Evolutionary conservation across 73 alveolate genomes (phyloP).

Genomic region (Paramecium pentaurelia): DNA sequence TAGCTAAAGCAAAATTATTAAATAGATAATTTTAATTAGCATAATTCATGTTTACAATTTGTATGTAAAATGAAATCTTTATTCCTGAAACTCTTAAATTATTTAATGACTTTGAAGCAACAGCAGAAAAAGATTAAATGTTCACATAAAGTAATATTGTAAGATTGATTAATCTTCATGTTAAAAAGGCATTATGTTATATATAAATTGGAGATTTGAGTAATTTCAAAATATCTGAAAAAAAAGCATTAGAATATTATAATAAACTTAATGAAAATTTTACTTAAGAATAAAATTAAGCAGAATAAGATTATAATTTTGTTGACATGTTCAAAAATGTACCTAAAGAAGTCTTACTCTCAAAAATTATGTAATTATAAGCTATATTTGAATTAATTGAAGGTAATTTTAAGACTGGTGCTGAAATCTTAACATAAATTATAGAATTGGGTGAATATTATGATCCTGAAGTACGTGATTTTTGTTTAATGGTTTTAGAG

Average conservation of each 20-base stretch:
- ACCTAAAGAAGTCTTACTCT: slow-evolving; percentile 15
- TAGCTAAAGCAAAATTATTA: slow-evolving; percentile 17
- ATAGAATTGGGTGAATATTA: slow-evolving; percentile 36
- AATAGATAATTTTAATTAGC: slow-evolving; percentile 41
- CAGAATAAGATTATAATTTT: slow-evolving; percentile 21
- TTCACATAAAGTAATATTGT: slow-evolving; percentile 18
- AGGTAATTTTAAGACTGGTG: slow-evolving; percentile 32
- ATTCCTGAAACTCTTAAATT: slow-evolving; percentile 41
- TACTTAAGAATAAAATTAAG: not conserved
- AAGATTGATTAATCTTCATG: slow-evolving; percentile 13
- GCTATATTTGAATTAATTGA: not conserved
- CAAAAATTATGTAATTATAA: slow-evolving; percentile 16
- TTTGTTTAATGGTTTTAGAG: slow-evolving; percentile 28
- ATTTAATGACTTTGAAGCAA: slow-evolving; percentile 12
- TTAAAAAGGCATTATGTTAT: slow-evolving; percentile 43
- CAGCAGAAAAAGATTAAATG: not conserved
- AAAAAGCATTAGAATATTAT: not conserved
- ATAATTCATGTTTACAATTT: slow-evolving; percentile 28
- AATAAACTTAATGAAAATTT: not conserved
- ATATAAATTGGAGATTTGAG: slow-evolving; percentile 18
- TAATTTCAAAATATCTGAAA: slow-evolving; percentile 9
- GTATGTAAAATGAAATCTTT: slow-evolving; percentile 30
- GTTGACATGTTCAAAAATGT: slow-evolving; percentile 48
- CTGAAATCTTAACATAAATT: slow-evolving; percentile 9
- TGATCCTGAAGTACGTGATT: slow-evolving; percentile 47